These are phyloP conservation scores for Phymatotrichopsis omnivora DNA, from an alignment of 2,329 filamentous ascomycete species.

Conservation along the genomic window DNA sequence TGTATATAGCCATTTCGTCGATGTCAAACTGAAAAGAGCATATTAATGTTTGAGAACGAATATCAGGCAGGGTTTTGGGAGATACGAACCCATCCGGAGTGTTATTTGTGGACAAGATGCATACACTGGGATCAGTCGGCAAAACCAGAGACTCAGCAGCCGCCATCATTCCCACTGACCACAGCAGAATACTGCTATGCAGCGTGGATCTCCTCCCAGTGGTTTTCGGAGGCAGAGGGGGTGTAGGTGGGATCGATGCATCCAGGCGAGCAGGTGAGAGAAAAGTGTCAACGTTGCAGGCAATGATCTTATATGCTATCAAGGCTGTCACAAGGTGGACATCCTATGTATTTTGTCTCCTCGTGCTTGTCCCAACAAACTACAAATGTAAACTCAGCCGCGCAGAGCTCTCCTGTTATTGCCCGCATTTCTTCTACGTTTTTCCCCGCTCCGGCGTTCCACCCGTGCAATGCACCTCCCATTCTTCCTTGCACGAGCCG, in stretches of 20 bases:
- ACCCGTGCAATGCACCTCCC: too few species aligned
- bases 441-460: too few species aligned
- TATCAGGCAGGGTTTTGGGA: background rate
- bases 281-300: background rate
- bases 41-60: too few species aligned
- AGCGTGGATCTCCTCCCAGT: background rate
- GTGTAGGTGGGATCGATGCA: background rate
- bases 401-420: too few species aligned
- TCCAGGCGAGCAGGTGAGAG: background rate
- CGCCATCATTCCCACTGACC: background rate
- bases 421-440: too few species aligned
- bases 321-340: background rate
- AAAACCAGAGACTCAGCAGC: background rate
- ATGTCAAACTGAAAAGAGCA: too few species aligned
- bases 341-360: background rate
- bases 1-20: background rate
- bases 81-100: background rate
- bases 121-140: background rate
- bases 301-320: background rate
- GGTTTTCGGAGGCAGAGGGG: too few species aligned
- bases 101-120: constrained; percentile 1
- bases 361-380: too few species aligned
- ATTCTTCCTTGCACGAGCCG: too few species aligned
- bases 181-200: background rate
- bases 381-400: too few species aligned